Conservation (phyloP, 2,329 filamentous ascomycete genomes). For the Fusarium staphyleae region DNA sequence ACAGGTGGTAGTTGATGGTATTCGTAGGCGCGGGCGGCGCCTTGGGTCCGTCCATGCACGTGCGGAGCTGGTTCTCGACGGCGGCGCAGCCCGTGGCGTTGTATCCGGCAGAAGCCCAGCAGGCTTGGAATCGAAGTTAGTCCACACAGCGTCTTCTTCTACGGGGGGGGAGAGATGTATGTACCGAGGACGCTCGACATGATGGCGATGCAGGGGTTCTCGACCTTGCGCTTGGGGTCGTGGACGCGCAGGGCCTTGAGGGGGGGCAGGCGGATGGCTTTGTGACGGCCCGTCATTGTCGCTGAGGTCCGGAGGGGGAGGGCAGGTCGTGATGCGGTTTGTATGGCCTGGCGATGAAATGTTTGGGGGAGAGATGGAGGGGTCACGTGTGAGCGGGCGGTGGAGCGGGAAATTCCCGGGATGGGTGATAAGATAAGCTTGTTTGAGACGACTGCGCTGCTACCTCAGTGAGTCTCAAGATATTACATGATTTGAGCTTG, state of each 20-base stretch:
- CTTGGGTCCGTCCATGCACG: slow-evolving; percentile 81
- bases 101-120: slow-evolving; percentile 83
- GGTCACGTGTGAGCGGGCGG: slow-evolving; percentile 35
- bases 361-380: slow-evolving; percentile 21
- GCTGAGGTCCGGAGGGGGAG: no score
- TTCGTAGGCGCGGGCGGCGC: slow-evolving; percentile 60
- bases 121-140: slow-evolving; percentile 71
- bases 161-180: slow-evolving; percentile 24
- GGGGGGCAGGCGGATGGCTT: slow-evolving; percentile 65
- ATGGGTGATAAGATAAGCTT: slow-evolving; percentile 15
- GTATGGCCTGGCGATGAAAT: slow-evolving; percentile 24
- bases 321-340: slow-evolving; percentile 1
- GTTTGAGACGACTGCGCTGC: no score
- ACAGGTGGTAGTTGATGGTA: slow-evolving; percentile 93
- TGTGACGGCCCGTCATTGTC: slow-evolving; percentile 55
- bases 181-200: slow-evolving; percentile 66
- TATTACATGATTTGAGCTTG: no score
- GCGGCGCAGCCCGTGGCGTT: slow-evolving; percentile 65
- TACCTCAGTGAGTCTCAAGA: no score
- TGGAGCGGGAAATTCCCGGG: slow-evolving; percentile 25
- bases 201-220: slow-evolving; percentile 62
- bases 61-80: slow-evolving; percentile 66
- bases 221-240: slow-evolving; percentile 56
- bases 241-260: slow-evolving; percentile 62
- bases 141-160: no score